phyloP scores from a whole-genome alignment of 2,329 filamentous ascomycete species.

The Fusarium dlaminii region DNA sequence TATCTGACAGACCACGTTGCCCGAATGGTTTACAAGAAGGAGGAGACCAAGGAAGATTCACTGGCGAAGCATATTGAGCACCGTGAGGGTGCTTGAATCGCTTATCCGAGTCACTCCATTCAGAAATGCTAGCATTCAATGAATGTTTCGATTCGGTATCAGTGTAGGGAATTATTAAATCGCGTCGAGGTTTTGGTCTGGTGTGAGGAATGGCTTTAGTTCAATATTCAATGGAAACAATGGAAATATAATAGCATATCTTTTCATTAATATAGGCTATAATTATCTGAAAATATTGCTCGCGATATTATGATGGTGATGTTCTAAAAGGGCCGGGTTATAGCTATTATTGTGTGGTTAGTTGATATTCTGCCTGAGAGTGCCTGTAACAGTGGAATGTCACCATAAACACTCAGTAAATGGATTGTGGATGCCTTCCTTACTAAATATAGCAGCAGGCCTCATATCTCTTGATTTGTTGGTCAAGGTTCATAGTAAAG shows the following conservation, averaged over 20 bases:
- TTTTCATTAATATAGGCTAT: no score
- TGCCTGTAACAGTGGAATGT: no score
- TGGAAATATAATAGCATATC: not conserved
- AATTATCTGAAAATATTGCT: no score
- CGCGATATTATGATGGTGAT: not conserved
- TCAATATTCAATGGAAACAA: rapidly evolving
- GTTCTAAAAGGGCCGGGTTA: not conserved
- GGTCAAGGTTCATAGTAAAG: no score
- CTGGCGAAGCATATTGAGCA: not conserved
- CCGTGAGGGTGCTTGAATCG: not conserved
- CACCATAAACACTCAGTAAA: no score
- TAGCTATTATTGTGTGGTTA: no score
- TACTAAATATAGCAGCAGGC: no score
- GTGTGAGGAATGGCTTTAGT: not conserved
- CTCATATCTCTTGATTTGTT: no score
- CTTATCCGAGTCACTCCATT: not conserved
- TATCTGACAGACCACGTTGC: not conserved
- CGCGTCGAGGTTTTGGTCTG: not conserved
- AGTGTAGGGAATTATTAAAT: not conserved
- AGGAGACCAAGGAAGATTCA: not conserved
- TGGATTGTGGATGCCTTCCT: no score
- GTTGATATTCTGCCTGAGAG: no score
- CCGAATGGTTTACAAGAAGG: not conserved
- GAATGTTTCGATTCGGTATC: not conserved
- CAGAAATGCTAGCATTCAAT: not conserved